Base-by-base conservation (phyloP, 2,329 filamentous ascomycete genomes). In the Ophiostoma himal-ulmi region DNA sequence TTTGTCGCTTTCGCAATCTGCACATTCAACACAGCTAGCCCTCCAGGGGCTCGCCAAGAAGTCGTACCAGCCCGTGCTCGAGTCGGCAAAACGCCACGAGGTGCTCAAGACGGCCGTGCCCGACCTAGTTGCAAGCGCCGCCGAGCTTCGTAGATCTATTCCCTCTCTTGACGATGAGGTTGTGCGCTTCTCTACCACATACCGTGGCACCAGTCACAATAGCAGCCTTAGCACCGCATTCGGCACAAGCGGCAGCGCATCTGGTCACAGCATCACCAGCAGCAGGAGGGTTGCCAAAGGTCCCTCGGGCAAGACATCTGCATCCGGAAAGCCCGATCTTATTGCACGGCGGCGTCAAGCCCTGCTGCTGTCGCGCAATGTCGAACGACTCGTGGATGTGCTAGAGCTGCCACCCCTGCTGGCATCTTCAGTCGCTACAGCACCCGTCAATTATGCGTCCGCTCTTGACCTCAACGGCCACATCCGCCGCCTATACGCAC, bases 391-490 rank as follows among this genome's bases (percentile, higher is more conserved):
- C 3, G 91, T 93, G 39, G 94, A 97, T 78, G 89, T 98, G 41
- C 87, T 99, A 71, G 94, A 98, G 76, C 85, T 99, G 39, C 95
- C 95, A 0, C 89, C 91, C 0, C 82, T 98, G 44, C 86, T 99
- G 17, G 91, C 91, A 14, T 93, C 94, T 1, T 90, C 94, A 65
- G 90, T 94, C 70, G 86, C 86, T 3, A 81, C 85, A 1, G 84
- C 80, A 4, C 83, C 88, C 4, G 87, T 89, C 72, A 96, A 93
- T 75, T 96, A 97, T 81, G 90, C 93, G 1, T 92, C 93, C 0
- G 94, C 94, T 0, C 83, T 99, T 44, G 95, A 99, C 78, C 84
- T 99, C 2, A 91, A 96, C 77, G 90, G 92, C n/a, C 95, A 98
- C 78, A 95, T 97, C 77, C 92, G 92, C 75, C 88, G 95, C 8